Conservation (phyloP, 2,329 filamentous ascomycete species). For the Botrytis galanthina region DNA sequence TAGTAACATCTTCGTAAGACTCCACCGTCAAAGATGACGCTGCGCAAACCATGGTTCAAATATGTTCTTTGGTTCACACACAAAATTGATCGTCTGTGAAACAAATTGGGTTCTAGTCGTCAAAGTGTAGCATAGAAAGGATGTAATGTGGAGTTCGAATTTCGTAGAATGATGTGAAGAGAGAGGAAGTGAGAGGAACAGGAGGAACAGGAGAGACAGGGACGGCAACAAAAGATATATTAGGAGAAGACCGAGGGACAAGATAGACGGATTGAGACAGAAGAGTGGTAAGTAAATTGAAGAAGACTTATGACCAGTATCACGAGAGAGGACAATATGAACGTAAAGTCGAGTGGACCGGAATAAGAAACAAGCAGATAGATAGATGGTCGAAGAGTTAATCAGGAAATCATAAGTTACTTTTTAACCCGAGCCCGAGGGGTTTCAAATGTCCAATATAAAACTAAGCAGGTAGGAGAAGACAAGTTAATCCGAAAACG, state of each 20-base stretch:
- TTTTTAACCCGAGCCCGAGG: conserved; percentile 3
- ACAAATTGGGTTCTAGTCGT: background rate
- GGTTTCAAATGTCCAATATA: background rate
- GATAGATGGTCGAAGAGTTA: background rate
- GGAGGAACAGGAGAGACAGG: no score
- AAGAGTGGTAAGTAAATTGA: background rate
- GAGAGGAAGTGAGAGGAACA: background rate
- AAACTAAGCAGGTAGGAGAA: background rate
- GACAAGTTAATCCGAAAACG: background rate
- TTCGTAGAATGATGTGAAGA: background rate
- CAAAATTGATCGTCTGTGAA: background rate
- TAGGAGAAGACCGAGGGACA: background rate
- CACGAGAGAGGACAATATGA: conserved; percentile 14
- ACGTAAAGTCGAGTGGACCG: conserved; percentile 14
- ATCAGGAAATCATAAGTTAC: background rate
- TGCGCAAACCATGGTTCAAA: conserved; percentile 36
- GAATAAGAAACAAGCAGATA: background rate
- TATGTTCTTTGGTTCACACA: background rate
- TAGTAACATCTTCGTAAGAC: conserved; percentile 31
- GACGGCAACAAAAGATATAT: background rate
- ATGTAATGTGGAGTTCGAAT: background rate
- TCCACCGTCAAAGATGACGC: conserved; percentile 38
- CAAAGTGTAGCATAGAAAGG: background rate
- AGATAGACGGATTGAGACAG: background rate
- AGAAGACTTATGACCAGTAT: conserved; percentile 14